Conservation (phyloP, 129 eudicot species). For the Gnaphalium uliginosum region DNA sequence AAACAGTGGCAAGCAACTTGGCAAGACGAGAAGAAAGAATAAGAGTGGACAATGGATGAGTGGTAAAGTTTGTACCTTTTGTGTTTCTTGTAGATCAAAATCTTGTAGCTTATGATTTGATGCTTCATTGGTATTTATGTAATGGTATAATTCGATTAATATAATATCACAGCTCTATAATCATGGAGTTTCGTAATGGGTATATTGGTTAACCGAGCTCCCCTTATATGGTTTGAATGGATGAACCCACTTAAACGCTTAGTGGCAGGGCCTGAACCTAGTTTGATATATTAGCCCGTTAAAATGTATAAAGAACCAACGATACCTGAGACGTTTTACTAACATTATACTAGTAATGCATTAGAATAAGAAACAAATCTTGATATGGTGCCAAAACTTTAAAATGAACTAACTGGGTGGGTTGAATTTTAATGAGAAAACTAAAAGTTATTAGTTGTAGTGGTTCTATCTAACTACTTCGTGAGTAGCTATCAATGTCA, state of each 20-base stretch:
- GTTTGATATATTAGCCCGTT: background rate
- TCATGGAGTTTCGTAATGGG: background rate
- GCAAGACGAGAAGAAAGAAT: constrained; percentile 81
- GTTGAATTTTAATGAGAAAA: constrained; percentile 19
- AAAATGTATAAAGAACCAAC: background rate
- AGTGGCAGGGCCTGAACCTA: background rate
- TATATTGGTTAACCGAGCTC: background rate
- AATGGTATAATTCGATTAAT: constrained; percentile 9
- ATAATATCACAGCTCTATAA: background rate
- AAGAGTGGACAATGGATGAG: background rate
- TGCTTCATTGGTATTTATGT: constrained; percentile 30
- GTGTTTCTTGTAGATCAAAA: constrained; percentile 38
- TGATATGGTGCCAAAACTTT: background rate
- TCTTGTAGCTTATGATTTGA: constrained; percentile 38
- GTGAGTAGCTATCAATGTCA: constrained; percentile 16
- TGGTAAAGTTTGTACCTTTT: constrained; percentile 24
- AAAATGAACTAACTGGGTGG: constrained; percentile 13
- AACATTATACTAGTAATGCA: constrained; percentile 10
- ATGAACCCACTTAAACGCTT: background rate
- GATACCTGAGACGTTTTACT: background rate
- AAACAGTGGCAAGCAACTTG: constrained; percentile 99
- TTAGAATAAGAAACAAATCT: background rate
- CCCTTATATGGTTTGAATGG: background rate
- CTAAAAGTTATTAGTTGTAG: constrained; percentile 10
- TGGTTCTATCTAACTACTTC: constrained; percentile 16